phyloP scores from a whole-genome alignment of 768 basidiomycete species.

The Pisolithus marmoratus region DNA sequence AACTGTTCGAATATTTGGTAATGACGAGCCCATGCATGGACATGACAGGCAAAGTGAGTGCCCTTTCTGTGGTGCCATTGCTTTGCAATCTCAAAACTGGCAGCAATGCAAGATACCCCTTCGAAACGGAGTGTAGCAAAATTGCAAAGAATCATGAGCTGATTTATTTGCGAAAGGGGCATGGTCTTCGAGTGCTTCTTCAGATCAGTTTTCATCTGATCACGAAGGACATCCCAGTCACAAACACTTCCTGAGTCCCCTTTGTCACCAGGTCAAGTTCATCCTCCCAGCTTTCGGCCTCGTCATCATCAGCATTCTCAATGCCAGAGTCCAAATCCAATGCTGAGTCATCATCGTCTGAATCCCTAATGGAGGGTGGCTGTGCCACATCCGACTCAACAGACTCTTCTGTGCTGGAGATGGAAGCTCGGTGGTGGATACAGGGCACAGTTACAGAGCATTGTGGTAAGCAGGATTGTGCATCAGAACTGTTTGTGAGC shows the following conservation, averaged over 20 bases:
- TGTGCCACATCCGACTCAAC: no score
- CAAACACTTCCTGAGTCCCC: background rate
- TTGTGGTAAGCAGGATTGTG: background rate
- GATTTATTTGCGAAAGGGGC: constrained; percentile 19
- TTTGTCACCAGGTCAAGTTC: constrained; percentile 12
- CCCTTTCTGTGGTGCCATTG: background rate
- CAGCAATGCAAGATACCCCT: background rate
- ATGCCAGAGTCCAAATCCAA: background rate
- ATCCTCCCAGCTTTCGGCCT: constrained; percentile 17
- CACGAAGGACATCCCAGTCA: constrained; percentile 19
- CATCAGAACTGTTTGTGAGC: background rate
- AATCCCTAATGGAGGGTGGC: no score
- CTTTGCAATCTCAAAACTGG: background rate
- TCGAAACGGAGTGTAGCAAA: background rate
- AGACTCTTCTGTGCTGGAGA: no score
- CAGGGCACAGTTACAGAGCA: background rate
- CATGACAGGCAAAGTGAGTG: background rate
- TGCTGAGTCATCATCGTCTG: no score
- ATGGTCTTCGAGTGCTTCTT: constrained; percentile 17
- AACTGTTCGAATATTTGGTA: background rate
- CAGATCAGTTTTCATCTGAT: constrained; percentile 28
- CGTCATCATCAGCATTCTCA: background rate
- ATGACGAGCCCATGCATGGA: background rate
- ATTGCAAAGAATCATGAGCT: background rate
- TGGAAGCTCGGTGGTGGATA: background rate